Evolutionary conservation across 1,139 yeast species (phyloP), one percentile per base, ranked within the genome.

Genomic region (Yarrowia galli): DNA sequence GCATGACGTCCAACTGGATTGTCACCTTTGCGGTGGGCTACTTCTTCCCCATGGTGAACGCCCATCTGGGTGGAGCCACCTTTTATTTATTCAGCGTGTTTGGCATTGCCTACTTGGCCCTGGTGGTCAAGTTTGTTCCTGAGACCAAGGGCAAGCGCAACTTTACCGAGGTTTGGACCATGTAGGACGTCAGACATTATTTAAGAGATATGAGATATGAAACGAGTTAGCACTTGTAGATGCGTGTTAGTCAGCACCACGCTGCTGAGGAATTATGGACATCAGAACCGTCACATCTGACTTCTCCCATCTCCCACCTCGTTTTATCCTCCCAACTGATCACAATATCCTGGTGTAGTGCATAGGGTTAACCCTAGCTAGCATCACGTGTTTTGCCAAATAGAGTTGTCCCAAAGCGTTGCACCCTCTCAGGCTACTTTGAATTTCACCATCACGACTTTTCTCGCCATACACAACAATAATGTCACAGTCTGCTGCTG

Each of bases 1-100:
- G 97, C 12, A 91, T 96, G 0, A 86, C 92, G 15, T 85, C 92
- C 81, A 95, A 93, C 77, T 93, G 98, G 98, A 73, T 90, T 13
- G 90, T 97, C 7, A 92, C 97, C 0, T 93, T 95, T 74, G 73
- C 87, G 1, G 88, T 93, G 49, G 98, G 97, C 0, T 89, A 83
- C 71, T 75, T 86, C 49, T 95, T 95, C 81, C 99, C 99, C 1
- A 79, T 88, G 7, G 77, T 91, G 61, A 87, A 88, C 75, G 79
- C 80, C 35, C 72, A 79, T 9, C 76, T 92, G 54, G 97, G 97
- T 13, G 92, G 97, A 0, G 86, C 85, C 54, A 92, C 90, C n/a
- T 95, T 91, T 78, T 82, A 87, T 69, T 76, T 91, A 15, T 93
- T 95, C 77, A 86, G 96, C 20, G 68, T 70, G 12, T 71, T 75